These are phyloP conservation scores for Pichia californica DNA, from an alignment of 805 yeast genomes.

Conservation along the genomic window DNA sequence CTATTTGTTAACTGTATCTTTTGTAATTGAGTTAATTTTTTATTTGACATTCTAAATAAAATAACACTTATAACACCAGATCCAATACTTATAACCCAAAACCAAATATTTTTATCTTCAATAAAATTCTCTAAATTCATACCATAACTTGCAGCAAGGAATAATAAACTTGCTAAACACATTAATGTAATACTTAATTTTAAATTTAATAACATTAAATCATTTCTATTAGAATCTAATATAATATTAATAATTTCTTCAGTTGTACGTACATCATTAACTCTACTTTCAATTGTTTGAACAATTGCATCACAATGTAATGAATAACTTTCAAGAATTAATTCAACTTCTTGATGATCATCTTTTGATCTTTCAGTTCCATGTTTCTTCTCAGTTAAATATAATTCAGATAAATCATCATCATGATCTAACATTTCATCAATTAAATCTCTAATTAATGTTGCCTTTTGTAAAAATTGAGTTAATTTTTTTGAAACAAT, in stretches of 20 bases:
- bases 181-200: slow-evolving; percentile 78
- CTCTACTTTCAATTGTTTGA: slow-evolving; percentile 72
- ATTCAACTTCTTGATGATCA: slow-evolving; percentile 83
- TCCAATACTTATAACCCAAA: slow-evolving; percentile 43
- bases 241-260: slow-evolving; percentile 94
- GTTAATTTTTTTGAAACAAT: slow-evolving; percentile 80
- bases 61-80: slow-evolving; percentile 34
- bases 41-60: slow-evolving; percentile 49
- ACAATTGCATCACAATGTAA: slow-evolving; percentile 91
- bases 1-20: slow-evolving; percentile 40
- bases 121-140: slow-evolving; percentile 93
- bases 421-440: slow-evolving; percentile 85
- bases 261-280: slow-evolving; percentile 81
- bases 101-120: slow-evolving; percentile 75
- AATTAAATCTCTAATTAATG: slow-evolving; percentile 72
- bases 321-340: slow-evolving; percentile 84
- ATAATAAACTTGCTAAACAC: slow-evolving; percentile 74
- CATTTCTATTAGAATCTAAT: slow-evolving; percentile 88
- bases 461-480: slow-evolving; percentile 78
- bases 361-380: slow-evolving; percentile 43
- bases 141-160: slow-evolving; percentile 84
- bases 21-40: slow-evolving; percentile 57
- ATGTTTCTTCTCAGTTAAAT: slow-evolving; percentile 54
- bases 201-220: slow-evolving; percentile 81
- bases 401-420: slow-evolving; percentile 76